A percentile compares a stretch with the other conserved stretches of the same genome.
These are phyloP conservation scores for Annulohypoxylon moriforme DNA, from an alignment of 495 filamentous ascomycete species.

Conservation along the genomic window DNA sequence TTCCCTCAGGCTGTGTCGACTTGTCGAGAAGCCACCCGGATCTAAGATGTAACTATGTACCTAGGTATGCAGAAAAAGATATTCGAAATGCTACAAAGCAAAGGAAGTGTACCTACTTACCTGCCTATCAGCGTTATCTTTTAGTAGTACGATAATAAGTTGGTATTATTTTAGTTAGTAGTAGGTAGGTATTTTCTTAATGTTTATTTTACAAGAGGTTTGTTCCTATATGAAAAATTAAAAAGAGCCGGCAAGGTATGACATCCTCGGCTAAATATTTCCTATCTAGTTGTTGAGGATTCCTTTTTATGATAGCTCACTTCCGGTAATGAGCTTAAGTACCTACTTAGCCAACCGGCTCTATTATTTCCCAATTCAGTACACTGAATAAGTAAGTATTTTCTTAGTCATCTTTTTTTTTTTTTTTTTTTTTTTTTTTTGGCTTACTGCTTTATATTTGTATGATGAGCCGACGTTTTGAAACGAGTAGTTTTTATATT, in stretches of 20 bases:
- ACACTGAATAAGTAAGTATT: neutral
- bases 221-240: neutral
- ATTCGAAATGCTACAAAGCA: neutral
- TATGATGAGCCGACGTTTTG: neutral
- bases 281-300: neutral
- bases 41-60: neutral
- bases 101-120: neutral
- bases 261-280: constrained; percentile 8
- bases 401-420: neutral
- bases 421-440: too few species aligned
- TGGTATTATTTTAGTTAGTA: too few species aligned
- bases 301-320: constrained; percentile 5
- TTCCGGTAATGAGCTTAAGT: neutral
- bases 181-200: too few species aligned
- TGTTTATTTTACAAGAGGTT: neutral
- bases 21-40: neutral
- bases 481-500: constrained; percentile 14
- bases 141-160: neutral
- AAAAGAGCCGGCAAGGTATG: constrained; percentile 6
- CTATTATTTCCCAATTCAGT: neutral
- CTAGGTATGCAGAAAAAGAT: neutral
- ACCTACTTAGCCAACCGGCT: neutral
- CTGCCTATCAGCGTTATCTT: too few species aligned
- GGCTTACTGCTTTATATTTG: neutral
- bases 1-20: neutral